Evolutionary conservation across 345 rosid genomes (phyloP), one percentile per base, ranked within the genome.

Genomic region (Camelina sativa): DNA sequence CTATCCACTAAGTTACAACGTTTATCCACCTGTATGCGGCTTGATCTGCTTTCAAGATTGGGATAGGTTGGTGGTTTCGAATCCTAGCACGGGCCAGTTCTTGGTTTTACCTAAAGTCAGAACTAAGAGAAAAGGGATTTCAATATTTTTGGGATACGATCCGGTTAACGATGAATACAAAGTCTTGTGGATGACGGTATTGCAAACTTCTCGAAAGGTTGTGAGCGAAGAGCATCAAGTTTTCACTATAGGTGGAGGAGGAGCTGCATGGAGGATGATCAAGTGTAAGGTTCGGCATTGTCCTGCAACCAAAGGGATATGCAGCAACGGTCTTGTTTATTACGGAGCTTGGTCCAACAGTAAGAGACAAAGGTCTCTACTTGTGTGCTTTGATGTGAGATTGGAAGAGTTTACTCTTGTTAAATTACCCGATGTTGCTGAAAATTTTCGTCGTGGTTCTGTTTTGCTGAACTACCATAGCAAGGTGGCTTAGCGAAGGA

Each of bases 301-400:
- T 65, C 69, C 44, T 47, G 11, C 0, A n/a, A 62, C 38, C 7
- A 15, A 62, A 15, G 57, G 58, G 6, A 4, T 32, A 23, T 65
- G 57, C 2, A 11, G 10, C 1, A 50, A 38, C 3, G 58, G 46
- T 13, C 30, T 34, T 50, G 8, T 65, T 48, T 50, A 65, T 10
- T 65, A 65, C 51, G 59, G 32, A 50, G 40, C 54, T 44, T 63
- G 68, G 40, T n/a, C 46, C 38, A 44, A 23, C n/a, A 8, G 1
- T 61, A 4, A 25, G 1, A 0, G 17, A 40, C 8, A 1, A 11
- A 1, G 5, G 2, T 19, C 44, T 17, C 1, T 48, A 6, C 1
- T 48, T 1, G 54, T 63, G 38, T 16, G 19, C 1, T 65, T 50
- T 23, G 70, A 50, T 12, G 58, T 50, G 43, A 65, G 58, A 17